phyloP scores from a whole-genome alignment of 2,329 filamentous ascomycete species.

The Cladorrhinum sp. region DNA sequence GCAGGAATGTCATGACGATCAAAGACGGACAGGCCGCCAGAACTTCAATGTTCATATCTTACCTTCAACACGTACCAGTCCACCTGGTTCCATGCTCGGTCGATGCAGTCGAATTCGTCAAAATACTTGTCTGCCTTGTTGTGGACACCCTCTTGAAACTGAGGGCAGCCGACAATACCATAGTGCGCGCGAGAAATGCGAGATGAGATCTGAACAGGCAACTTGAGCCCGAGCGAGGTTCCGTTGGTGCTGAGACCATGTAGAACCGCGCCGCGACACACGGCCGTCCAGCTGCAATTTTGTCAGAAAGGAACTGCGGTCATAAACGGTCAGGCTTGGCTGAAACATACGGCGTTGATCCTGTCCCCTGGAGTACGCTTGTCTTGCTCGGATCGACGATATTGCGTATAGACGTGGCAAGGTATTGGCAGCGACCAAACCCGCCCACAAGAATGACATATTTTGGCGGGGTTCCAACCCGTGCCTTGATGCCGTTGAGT shows the following conservation, averaged over 20 bases:
- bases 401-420: not conserved
- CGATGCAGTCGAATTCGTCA: not conserved
- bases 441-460: not conserved
- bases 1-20: too few species aligned
- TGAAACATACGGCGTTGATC: not conserved
- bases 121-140: not conserved
- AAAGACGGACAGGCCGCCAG: too few species aligned
- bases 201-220: not conserved
- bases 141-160: not conserved
- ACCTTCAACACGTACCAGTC: not conserved
- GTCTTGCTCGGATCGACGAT: not conserved
- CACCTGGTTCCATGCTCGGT: not conserved
- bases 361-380: not conserved
- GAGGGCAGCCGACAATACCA: not conserved
- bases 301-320: too few species aligned
- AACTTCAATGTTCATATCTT: not conserved
- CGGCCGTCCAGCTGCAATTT: not conserved
- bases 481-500: not conserved
- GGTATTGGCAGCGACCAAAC: not conserved
- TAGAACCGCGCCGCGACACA: not conserved
- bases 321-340: too few species aligned
- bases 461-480: not conserved
- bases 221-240: not conserved
- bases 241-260: not conserved
- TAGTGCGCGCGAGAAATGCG: not conserved